Base-by-base conservation (phyloP, 192 early-diverging fungal genomes). In the Blastocladiella britannica region DNA sequence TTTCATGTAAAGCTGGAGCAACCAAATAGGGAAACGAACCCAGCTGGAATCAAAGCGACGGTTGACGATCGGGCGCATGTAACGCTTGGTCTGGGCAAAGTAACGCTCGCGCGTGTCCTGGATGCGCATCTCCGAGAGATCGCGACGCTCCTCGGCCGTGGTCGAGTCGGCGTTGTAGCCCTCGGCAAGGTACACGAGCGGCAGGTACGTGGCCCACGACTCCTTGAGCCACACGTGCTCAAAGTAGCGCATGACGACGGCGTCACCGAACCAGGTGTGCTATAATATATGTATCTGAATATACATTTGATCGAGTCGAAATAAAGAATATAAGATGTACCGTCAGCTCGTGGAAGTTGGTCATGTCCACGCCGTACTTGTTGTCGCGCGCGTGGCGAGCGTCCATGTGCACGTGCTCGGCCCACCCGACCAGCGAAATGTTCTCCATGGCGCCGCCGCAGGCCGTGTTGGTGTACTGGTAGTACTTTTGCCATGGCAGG, bases 181-280 rank as follows among this genome's bases (percentile, higher is more conserved):
- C n/a, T n/a, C n/a, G n/a, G n/a, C n/a, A n/a, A n/a, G n/a, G n/a
- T n/a, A n/a, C n/a, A n/a, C n/a, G n/a, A n/a, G n/a, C n/a, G n/a
- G n/a, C 23, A 70, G 62, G 52, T 72, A 77, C 1, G 72, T 72
- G 20, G 75, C 75, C 75, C 75, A 77, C 6, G 63, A 66, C 60
- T 77, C 75, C 63, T 77, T 77, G 9, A 75, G 60, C 75, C 75
- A 77, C 22, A 66, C 72, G 60, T 77, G 75, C 51, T 77, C 75
- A 64, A 77, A 77, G 60, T 74, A 67, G 0, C 72, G 58, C 12
- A 77, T 74, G 29, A 74, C 73, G 28, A 77, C 37, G n/a, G 74
- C 53, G 56, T 77, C 72, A 4, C 75, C 75, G 55, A 77, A 77
- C 59, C 74, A 77, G 2, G 71, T 74, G 60, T 75, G 72, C 4